phyloP scores from a whole-genome alignment of 108 stramenopile species.

The Nitzschia sp. region DNA sequence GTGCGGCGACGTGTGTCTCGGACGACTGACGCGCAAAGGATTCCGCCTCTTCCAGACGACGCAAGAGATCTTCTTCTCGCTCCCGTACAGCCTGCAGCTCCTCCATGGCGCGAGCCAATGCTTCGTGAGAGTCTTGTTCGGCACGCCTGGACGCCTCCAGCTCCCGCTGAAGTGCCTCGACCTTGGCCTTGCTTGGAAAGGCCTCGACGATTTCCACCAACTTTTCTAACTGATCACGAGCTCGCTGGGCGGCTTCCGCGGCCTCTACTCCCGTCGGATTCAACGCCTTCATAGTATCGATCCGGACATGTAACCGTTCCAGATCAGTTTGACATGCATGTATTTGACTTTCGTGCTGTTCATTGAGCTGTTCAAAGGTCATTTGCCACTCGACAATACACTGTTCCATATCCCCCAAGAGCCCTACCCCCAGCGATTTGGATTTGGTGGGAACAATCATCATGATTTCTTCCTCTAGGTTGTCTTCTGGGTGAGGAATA shows the following conservation, averaged over 20 bases:
- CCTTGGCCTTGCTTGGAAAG: not conserved
- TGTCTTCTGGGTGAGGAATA: not conserved
- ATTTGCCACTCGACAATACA: conserved; percentile 1
- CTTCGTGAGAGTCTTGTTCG: not conserved
- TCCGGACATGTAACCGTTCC: not conserved
- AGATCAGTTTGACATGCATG: conserved; percentile 12
- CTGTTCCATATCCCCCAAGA: conserved; percentile 2
- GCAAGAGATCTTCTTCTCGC: not conserved
- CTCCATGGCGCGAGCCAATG: not conserved
- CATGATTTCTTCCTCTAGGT: conserved; percentile 2
- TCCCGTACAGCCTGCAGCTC: not conserved
- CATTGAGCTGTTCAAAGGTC: conserved; percentile 7
- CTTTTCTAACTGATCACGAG: not conserved
- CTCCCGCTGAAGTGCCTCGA: not conserved
- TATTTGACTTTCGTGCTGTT: conserved; percentile 2
- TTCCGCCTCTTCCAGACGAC: not conserved
- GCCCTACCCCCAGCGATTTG: not conserved
- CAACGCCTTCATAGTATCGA: not conserved
- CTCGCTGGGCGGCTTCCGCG: not conserved
- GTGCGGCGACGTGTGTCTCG: not conserved
- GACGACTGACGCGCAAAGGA: not conserved
- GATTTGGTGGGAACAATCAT: not conserved
- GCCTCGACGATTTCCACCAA: conserved; percentile 2
- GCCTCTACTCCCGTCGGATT: not conserved
- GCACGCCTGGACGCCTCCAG: not conserved